Percentiles rank a stretch among this genome's conserved stretches.
phyloP scores from a whole-genome alignment of 257 asterid genomes.

The Euphrasia confusa region DNA sequence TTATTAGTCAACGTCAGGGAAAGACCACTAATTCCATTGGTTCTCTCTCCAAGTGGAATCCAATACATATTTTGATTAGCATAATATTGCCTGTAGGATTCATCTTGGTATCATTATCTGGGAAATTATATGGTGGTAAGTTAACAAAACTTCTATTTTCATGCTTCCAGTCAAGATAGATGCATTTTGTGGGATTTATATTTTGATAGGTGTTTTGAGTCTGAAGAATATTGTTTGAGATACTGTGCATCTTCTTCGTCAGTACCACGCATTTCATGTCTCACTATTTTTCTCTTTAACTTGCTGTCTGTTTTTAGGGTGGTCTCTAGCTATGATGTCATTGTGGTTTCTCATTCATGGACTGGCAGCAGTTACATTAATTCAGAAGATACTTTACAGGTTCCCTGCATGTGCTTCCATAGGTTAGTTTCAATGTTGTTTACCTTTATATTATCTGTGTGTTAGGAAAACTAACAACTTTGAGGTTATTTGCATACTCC shows the following conservation, averaged over 20 bases:
- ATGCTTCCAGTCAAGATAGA: conserved; percentile 7
- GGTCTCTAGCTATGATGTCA: conserved; percentile 41
- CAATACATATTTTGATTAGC: conserved; percentile 34
- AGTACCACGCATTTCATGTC: conserved; percentile 20
- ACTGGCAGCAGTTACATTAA: conserved; percentile 50
- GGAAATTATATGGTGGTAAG: conserved; percentile 32
- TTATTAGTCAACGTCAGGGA: conserved; percentile 34
- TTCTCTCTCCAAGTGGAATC: conserved; percentile 31
- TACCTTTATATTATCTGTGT: conserved; percentile 13
- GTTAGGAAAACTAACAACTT: background rate
- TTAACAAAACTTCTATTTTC: conserved; percentile 18
- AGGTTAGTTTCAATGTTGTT: conserved; percentile 48
- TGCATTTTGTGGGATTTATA: conserved; percentile 13
- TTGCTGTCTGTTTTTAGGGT: conserved; percentile 40
- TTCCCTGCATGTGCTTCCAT: conserved; percentile 92
- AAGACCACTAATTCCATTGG: conserved; percentile 21
- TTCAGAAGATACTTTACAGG: conserved; percentile 56
- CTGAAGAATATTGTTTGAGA: conserved; percentile 9
- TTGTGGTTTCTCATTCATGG: conserved; percentile 76
- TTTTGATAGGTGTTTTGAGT: background rate
- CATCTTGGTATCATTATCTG: conserved; percentile 36
- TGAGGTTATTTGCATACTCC: background rate
- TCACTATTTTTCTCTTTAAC: conserved; percentile 14
- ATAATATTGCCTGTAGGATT: conserved; percentile 40
- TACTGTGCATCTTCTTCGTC: conserved; percentile 11